A percentile compares a stretch with the other conserved stretches of the same genome.
phyloP scores from a whole-genome alignment of 2,329 filamentous ascomycete genomes.

The Cryphonectria japonica region DNA sequence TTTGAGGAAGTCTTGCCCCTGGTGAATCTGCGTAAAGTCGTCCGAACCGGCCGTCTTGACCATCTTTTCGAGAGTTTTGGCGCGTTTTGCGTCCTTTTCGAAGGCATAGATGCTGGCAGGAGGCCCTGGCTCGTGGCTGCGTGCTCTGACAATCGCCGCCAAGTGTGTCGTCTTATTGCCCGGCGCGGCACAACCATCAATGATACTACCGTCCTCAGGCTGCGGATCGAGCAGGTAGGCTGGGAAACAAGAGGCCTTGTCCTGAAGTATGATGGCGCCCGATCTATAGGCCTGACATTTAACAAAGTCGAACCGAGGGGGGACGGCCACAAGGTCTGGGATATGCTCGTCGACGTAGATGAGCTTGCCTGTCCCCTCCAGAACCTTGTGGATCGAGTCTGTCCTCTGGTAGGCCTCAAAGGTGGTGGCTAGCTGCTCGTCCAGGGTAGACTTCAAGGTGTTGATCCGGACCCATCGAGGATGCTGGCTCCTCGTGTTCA shows the following conservation, averaged over 20 bases:
- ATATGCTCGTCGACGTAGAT: slow-evolving; percentile 80
- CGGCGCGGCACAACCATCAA: slow-evolving; percentile 94
- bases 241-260: slow-evolving; percentile 96
- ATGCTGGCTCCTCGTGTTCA: slow-evolving; percentile 59
- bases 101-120: slow-evolving; percentile 69
- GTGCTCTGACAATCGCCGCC: slow-evolving; percentile 69
- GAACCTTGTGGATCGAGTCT: slow-evolving; percentile 59
- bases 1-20: slow-evolving; percentile 80
- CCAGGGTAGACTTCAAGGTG: slow-evolving; percentile 70
- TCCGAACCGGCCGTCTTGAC: slow-evolving; percentile 75
- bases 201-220: slow-evolving; percentile 70
- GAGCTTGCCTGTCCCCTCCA: slow-evolving; percentile 48
- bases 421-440: slow-evolving; percentile 73
- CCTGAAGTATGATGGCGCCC: slow-evolving; percentile 86
- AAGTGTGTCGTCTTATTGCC: slow-evolving; percentile 98
- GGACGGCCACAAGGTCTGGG: slow-evolving; percentile 80
- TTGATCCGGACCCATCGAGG: slow-evolving; percentile 96
- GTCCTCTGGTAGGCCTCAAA: slow-evolving; percentile 69
- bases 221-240: slow-evolving; percentile 80
- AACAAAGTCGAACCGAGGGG: slow-evolving; percentile 71
- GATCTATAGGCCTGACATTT: slow-evolving; percentile 73
- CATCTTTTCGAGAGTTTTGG: slow-evolving; percentile 83
- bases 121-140: slow-evolving; percentile 38
- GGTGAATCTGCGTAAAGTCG: slow-evolving; percentile 66
- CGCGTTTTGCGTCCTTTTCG: slow-evolving; percentile 73